phyloP scores from a whole-genome alignment of 2,329 filamentous ascomycete species.

The Hymenoscyphus repandus region DNA sequence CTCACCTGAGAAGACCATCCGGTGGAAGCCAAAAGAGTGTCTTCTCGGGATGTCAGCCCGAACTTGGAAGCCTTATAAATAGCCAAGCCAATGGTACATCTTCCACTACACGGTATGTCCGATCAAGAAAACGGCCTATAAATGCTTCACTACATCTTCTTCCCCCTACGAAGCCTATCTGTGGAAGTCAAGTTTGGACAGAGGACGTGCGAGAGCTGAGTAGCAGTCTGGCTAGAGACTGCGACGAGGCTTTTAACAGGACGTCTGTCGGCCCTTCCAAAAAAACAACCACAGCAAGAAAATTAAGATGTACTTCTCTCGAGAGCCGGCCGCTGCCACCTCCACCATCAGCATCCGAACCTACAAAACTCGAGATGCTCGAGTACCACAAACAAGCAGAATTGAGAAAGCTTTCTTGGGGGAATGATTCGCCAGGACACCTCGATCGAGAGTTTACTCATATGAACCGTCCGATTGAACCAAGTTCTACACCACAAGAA shows the following conservation, averaged over 20 bases:
- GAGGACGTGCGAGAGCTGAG: slow-evolving; percentile 83
- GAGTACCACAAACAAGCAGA: slow-evolving; percentile 28
- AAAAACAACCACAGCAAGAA: neutral
- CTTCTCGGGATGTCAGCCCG: neutral
- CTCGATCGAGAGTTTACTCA: slow-evolving; percentile 56
- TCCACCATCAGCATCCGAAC: slow-evolving; percentile 27
- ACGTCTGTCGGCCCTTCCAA: slow-evolving; percentile 38
- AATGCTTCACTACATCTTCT: slow-evolving; percentile 6
- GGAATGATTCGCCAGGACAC: slow-evolving; percentile 38
- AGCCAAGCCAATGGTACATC: slow-evolving; percentile 4
- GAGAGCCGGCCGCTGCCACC: slow-evolving; percentile 28
- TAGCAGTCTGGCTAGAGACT: slow-evolving; percentile 79
- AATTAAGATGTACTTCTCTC: slow-evolving; percentile 14
- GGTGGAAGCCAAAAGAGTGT: slow-evolving; percentile 9
- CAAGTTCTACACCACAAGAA: slow-evolving; percentile 21
- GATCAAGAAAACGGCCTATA: slow-evolving; percentile 25
- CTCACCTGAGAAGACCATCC: slow-evolving; percentile 40
- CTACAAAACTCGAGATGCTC: slow-evolving; percentile 26
- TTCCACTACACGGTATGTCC: slow-evolving; percentile 25
- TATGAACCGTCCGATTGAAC: slow-evolving; percentile 51
- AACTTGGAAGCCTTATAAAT: too few species aligned
- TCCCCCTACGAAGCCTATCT: slow-evolving; percentile 13
- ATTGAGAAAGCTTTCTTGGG: slow-evolving; percentile 23
- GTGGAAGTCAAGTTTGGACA: slow-evolving; percentile 41
- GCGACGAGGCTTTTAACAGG: slow-evolving; percentile 86